Conservation (phyloP, 2,329 filamentous ascomycete species). For the Coleophoma crateriformis region DNA sequence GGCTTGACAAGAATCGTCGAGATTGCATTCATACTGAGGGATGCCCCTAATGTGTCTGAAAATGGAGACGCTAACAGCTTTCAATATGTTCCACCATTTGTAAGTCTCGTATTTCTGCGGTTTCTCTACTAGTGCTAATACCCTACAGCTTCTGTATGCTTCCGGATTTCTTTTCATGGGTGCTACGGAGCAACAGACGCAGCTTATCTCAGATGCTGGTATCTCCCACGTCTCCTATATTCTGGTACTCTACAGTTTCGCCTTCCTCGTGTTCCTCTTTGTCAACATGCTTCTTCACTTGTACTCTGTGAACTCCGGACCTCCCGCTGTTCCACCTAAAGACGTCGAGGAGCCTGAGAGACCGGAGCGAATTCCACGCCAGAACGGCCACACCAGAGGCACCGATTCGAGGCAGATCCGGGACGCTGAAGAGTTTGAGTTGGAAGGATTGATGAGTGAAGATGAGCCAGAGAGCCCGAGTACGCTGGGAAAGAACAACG, state of each 20-base stretch:
- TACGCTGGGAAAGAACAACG: slow-evolving; percentile 41
- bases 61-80: slow-evolving; percentile 70
- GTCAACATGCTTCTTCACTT: slow-evolving; percentile 79
- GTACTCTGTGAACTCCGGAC: slow-evolving; percentile 59
- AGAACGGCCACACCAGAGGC: slow-evolving; percentile 31
- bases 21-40: slow-evolving; percentile 79
- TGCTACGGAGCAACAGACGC: slow-evolving; percentile 94
- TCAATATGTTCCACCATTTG: slow-evolving; percentile 65
- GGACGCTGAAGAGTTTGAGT: slow-evolving; percentile 89
- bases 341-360: slow-evolving; percentile 22
- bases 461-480: slow-evolving; percentile 59
- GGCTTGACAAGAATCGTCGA: slow-evolving; percentile 83
- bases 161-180: slow-evolving; percentile 97
- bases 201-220: slow-evolving; percentile 63
- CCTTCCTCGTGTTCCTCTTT: slow-evolving; percentile 88
- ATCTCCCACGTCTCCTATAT: slow-evolving; percentile 91
- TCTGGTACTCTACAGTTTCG: slow-evolving; percentile 82
- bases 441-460: slow-evolving; percentile 84
- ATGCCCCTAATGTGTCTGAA: slow-evolving; percentile 59
- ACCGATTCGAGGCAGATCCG: slow-evolving; percentile 53
- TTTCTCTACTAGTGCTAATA: slow-evolving; percentile 18
- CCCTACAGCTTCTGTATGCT: slow-evolving; percentile 71
- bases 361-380: slow-evolving; percentile 14
- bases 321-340: slow-evolving; percentile 30
- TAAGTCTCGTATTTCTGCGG: slow-evolving; percentile 37